These are phyloP conservation scores for Coniochaeta ligniaria DNA, from an alignment of 2,329 filamentous ascomycete genomes.

Conservation along the genomic window DNA sequence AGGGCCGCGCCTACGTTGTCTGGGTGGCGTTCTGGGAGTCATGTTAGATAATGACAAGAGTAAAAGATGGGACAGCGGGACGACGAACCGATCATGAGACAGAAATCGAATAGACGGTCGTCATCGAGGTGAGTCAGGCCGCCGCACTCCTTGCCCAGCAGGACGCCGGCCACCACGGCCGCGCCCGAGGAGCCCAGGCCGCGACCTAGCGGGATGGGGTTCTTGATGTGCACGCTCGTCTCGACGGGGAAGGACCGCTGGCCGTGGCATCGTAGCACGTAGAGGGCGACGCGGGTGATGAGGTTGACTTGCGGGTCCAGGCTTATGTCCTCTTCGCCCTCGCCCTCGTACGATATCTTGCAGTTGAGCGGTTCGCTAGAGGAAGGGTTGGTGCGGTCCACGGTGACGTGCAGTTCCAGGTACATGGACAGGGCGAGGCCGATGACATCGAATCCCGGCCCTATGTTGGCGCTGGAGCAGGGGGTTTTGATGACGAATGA, in stretches of 20 bases:
- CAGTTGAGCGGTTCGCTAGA: conserved; percentile 71
- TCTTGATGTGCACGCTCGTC: conserved; percentile 91
- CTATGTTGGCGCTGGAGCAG: conserved; percentile 96
- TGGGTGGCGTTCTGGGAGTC: conserved; percentile 66
- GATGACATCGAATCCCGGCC: conserved; percentile 95
- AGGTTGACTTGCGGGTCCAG: conserved; percentile 83
- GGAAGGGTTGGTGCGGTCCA: conserved; percentile 50
- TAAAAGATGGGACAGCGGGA: conserved; percentile 10
- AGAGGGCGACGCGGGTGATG: conserved; percentile 88
- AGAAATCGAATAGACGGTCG: conserved; percentile 87
- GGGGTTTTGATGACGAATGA: conserved; percentile 72
- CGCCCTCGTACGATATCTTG: conserved; percentile 82
- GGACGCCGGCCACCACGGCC: conserved; percentile 91
- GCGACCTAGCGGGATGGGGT: conserved; percentile 87
- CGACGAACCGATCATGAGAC: conserved; percentile 78
- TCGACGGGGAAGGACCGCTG: conserved; percentile 75
- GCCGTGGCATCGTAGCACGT: conserved; percentile 88
- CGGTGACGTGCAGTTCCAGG: conserved; percentile 79
- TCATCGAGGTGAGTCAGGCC: conserved; percentile 66
- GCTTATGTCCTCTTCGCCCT: conserved; percentile 69
- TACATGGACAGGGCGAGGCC: conserved; percentile 90
- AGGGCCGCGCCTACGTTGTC: conserved; percentile 93
- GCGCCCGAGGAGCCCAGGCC: conserved; percentile 94
- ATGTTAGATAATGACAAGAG: not conserved
- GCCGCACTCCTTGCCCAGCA: conserved; percentile 84